Evolutionary conservation across 179 eudicot species (phyloP).

Genomic region (Silene noctiflora): DNA sequence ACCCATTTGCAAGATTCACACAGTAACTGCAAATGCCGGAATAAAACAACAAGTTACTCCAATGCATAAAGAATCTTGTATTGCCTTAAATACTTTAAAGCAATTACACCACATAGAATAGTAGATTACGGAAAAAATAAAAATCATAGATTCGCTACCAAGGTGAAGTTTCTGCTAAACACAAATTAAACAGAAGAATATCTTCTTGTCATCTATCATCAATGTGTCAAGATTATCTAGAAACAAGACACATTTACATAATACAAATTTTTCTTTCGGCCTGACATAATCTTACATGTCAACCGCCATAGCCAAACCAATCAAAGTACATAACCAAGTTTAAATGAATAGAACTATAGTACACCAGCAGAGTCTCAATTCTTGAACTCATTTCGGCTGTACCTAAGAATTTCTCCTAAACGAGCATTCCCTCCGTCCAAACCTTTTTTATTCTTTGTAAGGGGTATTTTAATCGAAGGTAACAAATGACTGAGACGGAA

Average conservation of each 20-base stretch:
- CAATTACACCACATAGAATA: neutral
- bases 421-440: neutral
- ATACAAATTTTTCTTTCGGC: neutral
- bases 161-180: neutral
- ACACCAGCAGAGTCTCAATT: too few species aligned
- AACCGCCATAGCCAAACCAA: neutral
- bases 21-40: slow-evolving; percentile 22
- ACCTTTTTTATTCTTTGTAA: neutral
- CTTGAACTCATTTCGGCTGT: too few species aligned
- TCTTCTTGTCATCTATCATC: neutral
- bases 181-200: neutral
- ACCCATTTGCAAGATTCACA: slow-evolving; percentile 44
- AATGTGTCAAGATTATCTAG: neutral
- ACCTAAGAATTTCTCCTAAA: neutral
- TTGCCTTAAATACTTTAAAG: neutral
- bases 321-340: neutral
- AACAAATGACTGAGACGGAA: too few species aligned
- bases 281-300: neutral
- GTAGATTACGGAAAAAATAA: neutral
- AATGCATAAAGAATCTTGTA: neutral
- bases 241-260: neutral
- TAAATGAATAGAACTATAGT: neutral
- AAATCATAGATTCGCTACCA: neutral
- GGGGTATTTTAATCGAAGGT: too few species aligned
- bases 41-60: slow-evolving; percentile 6